Base-by-base conservation (phyloP, 352 stramenopile species). In the Saprolegnia diclina region DNA sequence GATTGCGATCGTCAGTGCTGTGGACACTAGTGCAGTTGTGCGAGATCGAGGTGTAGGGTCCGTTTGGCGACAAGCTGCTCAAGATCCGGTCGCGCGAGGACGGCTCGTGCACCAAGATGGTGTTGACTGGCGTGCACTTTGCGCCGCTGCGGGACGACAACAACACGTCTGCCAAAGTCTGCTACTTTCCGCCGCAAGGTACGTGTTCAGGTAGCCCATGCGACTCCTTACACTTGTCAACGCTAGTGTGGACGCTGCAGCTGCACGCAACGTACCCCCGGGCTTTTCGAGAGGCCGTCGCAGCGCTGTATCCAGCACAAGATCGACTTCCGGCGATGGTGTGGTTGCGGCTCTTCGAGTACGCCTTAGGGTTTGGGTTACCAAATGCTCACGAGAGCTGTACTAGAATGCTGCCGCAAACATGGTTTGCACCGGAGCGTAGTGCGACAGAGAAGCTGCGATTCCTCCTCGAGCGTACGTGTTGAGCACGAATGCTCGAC, bases 101-200 rank as follows among this genome's bases (percentile, higher is more conserved):
- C 53, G 26, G 54, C 21, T 38, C 22, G 29, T 69, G 48, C 45
- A 54, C 63, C 14, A 13, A 69, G 37, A 16, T 62, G 4, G 63
- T 69, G 3, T 38, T 69, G 45, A 40, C n/a, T 21, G 26, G 50
- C 26, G 63, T 69, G 5, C 24, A 26, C 13, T 69, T 69, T 62
- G 63, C 63, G 18, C 45, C 63, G 6, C 53, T 69, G 48, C 63
- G 63, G 5, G 63, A 63, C 29, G 13, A 59, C 53, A 53, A 44
- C 19, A 61, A 48, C 45, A 38, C 21, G 13, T 7, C 16, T n/a
- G 48, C 46, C 14, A 26, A n/a, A 10, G 44, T 53, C 13, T 61
- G 44, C 21, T 69, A 62, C 26, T 69, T 69, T 69, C 63, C 63
- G 21, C 63, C 45, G 9, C 63, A 69, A 69, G 63, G 63, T 61